Percentiles rank a stretch among this genome's conserved stretches.
These are phyloP conservation scores for Omphalotus guepiniiformis DNA, from an alignment of 768 basidiomycete species.

Conservation along the genomic window DNA sequence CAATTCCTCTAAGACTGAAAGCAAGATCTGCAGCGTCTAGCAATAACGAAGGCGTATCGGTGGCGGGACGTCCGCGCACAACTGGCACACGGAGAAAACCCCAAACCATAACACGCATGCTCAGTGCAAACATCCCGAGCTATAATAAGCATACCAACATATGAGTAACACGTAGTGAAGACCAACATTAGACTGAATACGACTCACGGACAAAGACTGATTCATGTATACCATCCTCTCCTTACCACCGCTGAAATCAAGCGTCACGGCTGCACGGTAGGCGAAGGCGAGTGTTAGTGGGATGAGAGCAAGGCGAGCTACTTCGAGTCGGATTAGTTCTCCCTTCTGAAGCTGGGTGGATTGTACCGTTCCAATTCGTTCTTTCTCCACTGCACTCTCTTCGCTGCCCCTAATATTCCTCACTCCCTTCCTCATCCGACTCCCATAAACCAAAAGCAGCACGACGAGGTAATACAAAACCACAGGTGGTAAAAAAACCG, in stretches of 20 bases:
- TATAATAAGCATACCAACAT: constrained; percentile 14
- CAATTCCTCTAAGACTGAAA: constrained; percentile 50
- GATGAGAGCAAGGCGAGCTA: background rate
- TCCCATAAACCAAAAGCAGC: background rate
- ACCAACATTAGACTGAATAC: too few species aligned
- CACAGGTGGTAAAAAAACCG: background rate
- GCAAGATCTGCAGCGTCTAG: constrained; percentile 47
- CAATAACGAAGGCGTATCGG: constrained; percentile 7
- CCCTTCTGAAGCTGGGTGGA: too few species aligned
- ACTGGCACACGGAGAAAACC: constrained; percentile 28
- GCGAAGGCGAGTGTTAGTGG: background rate
- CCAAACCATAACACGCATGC: constrained; percentile 39
- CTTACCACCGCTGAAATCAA: constrained; percentile 1
- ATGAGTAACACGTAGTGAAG: background rate
- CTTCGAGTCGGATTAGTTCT: too few species aligned
- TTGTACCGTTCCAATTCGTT: too few species aligned
- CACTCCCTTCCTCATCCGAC: too few species aligned
- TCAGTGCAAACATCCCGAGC: constrained; percentile 33
- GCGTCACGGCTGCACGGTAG: constrained; percentile 1
- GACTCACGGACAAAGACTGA: constrained; percentile 44
- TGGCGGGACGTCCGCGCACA: background rate
- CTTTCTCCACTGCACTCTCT: too few species aligned
- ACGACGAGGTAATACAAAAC: background rate
- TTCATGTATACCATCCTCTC: constrained; percentile 35
- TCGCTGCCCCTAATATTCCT: too few species aligned